Conservation (phyloP, 2,329 filamentous ascomycete species). For the Botrytis deweyae region DNA sequence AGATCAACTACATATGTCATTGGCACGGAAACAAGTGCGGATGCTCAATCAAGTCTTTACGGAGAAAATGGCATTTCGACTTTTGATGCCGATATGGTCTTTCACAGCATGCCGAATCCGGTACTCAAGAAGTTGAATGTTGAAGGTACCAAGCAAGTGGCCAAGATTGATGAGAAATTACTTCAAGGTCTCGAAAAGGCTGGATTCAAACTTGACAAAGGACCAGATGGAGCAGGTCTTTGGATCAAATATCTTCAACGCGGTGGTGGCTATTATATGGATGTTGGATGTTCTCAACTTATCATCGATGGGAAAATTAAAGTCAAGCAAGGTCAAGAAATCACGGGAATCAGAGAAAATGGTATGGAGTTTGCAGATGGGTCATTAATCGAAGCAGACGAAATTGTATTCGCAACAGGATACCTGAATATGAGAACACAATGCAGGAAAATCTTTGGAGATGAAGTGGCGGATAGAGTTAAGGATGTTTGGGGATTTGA, state of each 20-base stretch:
- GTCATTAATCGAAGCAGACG: constrained; percentile 48
- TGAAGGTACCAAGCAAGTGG: constrained; percentile 43
- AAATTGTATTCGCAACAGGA: constrained; percentile 50
- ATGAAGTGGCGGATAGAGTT: constrained; percentile 49
- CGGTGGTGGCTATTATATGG: constrained; percentile 58
- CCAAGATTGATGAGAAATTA: constrained; percentile 40
- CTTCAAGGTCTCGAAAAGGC: constrained; percentile 52
- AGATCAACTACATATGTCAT: constrained; percentile 65
- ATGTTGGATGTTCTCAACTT: constrained; percentile 53
- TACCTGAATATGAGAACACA: constrained; percentile 56
- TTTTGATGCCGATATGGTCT: constrained; percentile 64
- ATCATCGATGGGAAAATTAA: constrained; percentile 54
- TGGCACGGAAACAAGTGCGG: constrained; percentile 48
- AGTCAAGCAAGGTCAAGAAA: constrained; percentile 49
- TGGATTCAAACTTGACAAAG: constrained; percentile 58
- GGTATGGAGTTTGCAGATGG: constrained; percentile 47
- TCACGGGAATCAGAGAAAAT: constrained; percentile 44
- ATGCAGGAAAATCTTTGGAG: constrained; percentile 50
- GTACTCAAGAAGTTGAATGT: constrained; percentile 60
- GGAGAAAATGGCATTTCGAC: constrained; percentile 51
- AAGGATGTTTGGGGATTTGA: constrained; percentile 52
- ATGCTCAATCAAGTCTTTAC: constrained; percentile 45
- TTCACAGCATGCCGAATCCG: constrained; percentile 57
- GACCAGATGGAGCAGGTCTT: constrained; percentile 54
- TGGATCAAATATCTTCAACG: constrained; percentile 59